Percentiles rank a stretch among this genome's conserved stretches.
Conservation (phyloP, 1,284 basidiomycete species). For the Ceratobasidium sp. region DNA sequence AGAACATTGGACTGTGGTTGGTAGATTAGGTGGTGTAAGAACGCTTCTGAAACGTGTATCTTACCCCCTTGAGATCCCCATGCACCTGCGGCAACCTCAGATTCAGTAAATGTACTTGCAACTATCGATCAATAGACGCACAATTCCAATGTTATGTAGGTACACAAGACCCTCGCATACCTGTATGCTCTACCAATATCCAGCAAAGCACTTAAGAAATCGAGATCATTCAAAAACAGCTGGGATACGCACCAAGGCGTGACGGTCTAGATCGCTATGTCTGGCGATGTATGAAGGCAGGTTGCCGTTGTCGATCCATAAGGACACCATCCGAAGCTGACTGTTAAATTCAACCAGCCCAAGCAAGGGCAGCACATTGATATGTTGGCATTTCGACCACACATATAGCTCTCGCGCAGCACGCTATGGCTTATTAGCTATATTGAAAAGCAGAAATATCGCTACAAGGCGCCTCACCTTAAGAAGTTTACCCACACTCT, state of each 20-base stretch:
- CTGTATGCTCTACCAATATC: not conserved
- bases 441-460: not conserved
- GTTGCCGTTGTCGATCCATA: constrained; percentile 10
- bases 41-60: not conserved
- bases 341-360: not conserved
- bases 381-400: constrained; percentile 13
- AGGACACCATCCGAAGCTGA: not conserved
- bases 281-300: not conserved
- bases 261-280: not conserved
- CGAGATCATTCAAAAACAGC: too few relatives aligned
- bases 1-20: not conserved
- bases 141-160: not conserved
- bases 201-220: not conserved
- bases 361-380: not conserved
- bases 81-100: not conserved
- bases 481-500: not conserved
- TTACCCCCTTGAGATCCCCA: constrained; percentile 7
- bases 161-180: constrained; percentile 3
- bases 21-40: not conserved
- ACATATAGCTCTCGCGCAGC: not conserved
- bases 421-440: not conserved
- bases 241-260: not conserved
- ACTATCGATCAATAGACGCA: not conserved
- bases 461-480: not conserved
- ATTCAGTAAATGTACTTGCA: not conserved